Conservation (phyloP, 306 rosid genomes). For the Trifolium dubium region DNA sequence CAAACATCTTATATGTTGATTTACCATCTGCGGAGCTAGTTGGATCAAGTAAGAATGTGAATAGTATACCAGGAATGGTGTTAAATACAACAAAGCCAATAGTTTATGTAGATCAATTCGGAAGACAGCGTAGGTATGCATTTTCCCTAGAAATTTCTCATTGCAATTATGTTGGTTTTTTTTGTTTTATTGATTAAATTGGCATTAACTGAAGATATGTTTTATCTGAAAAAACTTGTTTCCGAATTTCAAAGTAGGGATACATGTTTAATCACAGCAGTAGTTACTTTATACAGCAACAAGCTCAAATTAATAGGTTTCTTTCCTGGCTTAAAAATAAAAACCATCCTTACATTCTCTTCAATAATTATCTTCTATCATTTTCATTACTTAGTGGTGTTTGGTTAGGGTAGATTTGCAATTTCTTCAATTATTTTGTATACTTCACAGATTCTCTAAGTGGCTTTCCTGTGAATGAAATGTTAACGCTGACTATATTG, state of each 20-base stretch:
- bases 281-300: not conserved
- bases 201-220: slow-evolving; percentile 15
- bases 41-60: slow-evolving; percentile 67
- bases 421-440: slow-evolving; percentile 13
- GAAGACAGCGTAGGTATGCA: slow-evolving; percentile 66
- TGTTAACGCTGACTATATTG: slow-evolving; percentile 12
- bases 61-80: slow-evolving; percentile 98
- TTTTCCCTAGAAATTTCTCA: slow-evolving; percentile 17
- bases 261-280: not conserved
- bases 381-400: slow-evolving; percentile 2
- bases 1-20: slow-evolving; percentile 91
- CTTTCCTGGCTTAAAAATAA: slow-evolving; percentile 24
- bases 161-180: slow-evolving; percentile 10
- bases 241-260: slow-evolving; percentile 14
- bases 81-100: slow-evolving; percentile 77
- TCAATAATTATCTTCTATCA: slow-evolving; percentile 21
- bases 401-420: slow-evolving; percentile 7
- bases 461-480: slow-evolving; percentile 15
- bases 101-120: slow-evolving; percentile 73
- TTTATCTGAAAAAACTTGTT: slow-evolving; percentile 7
- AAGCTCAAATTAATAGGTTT: slow-evolving; percentile 25
- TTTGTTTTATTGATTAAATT: slow-evolving; percentile 25
- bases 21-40: slow-evolving; percentile 80
- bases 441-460: slow-evolving; percentile 15
- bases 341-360: slow-evolving; percentile 31